Conservation (phyloP, 495 filamentous ascomycete species). For the Trypethelium eluteriae region DNA sequence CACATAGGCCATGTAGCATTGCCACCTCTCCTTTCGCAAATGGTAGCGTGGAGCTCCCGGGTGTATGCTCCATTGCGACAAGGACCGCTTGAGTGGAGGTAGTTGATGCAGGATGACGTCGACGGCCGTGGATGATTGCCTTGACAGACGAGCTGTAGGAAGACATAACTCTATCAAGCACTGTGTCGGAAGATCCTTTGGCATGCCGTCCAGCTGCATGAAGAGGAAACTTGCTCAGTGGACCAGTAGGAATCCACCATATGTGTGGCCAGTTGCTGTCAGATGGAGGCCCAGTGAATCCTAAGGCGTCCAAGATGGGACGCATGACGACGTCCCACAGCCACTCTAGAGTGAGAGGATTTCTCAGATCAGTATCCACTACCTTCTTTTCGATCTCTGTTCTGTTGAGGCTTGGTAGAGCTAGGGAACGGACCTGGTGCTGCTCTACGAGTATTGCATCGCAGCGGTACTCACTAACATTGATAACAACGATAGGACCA, state of each 20-base stretch:
- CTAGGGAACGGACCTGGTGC: constrained; percentile 7
- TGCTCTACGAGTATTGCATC: constrained; percentile 11
- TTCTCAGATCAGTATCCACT: neutral
- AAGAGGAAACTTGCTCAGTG: constrained; percentile 20
- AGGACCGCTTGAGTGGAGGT: constrained; percentile 16
- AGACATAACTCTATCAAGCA: constrained; percentile 27
- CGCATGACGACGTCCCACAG: constrained; percentile 22
- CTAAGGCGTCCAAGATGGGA: constrained; percentile 15
- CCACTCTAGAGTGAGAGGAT: constrained; percentile 18
- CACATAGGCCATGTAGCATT: neutral
- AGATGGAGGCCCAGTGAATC: constrained; percentile 11
- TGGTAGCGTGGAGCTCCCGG: constrained; percentile 12
- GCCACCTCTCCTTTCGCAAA: constrained; percentile 15
- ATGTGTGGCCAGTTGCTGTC: constrained; percentile 19
- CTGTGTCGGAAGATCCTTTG: constrained; percentile 14
- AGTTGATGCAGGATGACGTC: neutral
- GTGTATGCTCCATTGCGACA: constrained; percentile 26
- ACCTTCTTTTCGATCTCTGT: neutral
- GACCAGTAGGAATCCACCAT: constrained; percentile 14
- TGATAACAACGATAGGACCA: constrained; percentile 23
- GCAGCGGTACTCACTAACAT: constrained; percentile 19
- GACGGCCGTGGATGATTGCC: constrained; percentile 21
- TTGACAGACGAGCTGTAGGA: constrained; percentile 33
- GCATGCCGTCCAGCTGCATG: constrained; percentile 24
- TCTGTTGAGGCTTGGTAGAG: neutral